Conservation (phyloP, 495 filamentous ascomycete species). For the Talaromyces trachyspermus region DNA sequence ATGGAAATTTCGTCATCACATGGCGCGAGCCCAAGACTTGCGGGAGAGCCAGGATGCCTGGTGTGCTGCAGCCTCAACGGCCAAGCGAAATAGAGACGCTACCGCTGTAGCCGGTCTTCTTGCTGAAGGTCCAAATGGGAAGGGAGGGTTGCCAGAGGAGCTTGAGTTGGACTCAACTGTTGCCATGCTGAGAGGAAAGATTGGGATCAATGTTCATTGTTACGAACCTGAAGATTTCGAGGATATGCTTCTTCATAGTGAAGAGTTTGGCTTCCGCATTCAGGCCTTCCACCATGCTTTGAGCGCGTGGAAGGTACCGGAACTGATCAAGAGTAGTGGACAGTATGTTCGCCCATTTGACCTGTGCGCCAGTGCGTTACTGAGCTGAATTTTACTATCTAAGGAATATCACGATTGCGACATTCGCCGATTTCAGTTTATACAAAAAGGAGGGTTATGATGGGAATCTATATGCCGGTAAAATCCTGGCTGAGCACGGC, state of each 20-base stretch:
- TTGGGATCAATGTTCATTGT: constrained; percentile 58
- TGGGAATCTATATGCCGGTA: constrained; percentile 52
- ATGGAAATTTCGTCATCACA: constrained; percentile 55
- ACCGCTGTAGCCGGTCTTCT: constrained; percentile 12
- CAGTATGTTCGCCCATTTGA: background rate
- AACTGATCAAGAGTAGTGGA: constrained; percentile 40
- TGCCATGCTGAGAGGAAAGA: constrained; percentile 52
- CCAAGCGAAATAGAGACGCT: constrained; percentile 15
- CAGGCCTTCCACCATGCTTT: constrained; percentile 60
- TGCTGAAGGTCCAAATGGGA: constrained; percentile 10
- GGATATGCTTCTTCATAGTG: constrained; percentile 52
- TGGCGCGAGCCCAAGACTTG: constrained; percentile 47
- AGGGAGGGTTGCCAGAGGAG: constrained; percentile 37
- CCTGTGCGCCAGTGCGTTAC: background rate
- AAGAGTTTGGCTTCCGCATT: constrained; percentile 57
- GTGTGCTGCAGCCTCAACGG: constrained; percentile 44
- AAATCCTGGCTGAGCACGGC: constrained; percentile 51
- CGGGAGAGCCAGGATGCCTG: constrained; percentile 50
- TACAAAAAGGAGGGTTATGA: constrained; percentile 58
- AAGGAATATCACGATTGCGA: constrained; percentile 28
- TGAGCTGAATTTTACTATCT: background rate
- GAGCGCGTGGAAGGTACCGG: constrained; percentile 52
- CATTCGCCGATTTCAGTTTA: constrained; percentile 55
- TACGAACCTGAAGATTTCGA: constrained; percentile 60
- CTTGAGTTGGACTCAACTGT: constrained; percentile 50